Percentiles rank a stretch among this genome's conserved stretches.
These are phyloP conservation scores for Zygnema circumcarinatum DNA, from an alignment of 139 green algal species.

Conservation along the genomic window DNA sequence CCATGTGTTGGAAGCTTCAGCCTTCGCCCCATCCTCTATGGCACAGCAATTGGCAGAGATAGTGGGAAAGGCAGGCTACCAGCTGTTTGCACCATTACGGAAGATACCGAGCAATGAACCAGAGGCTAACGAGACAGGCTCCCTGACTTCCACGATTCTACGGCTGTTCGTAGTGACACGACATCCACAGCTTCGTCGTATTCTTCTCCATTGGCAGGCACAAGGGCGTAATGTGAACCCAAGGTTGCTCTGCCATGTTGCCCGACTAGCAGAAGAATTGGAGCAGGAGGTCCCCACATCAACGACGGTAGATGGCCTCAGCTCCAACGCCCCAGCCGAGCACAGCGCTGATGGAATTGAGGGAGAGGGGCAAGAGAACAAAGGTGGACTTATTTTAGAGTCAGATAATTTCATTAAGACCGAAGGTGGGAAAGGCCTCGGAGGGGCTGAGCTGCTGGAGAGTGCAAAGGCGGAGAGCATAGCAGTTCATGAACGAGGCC, in stretches of 20 bases:
- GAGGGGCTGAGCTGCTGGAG: background rate
- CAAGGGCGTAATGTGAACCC: background rate
- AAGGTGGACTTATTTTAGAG: background rate
- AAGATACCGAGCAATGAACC: background rate
- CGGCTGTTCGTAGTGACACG: slow-evolving; percentile 23
- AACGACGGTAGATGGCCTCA: background rate
- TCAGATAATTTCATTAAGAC: background rate
- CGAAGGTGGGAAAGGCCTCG: background rate
- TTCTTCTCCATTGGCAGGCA: slow-evolving; percentile 28
- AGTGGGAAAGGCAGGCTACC: background rate
- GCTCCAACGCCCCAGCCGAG: background rate
- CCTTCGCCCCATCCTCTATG: background rate
- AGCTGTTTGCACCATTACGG: slow-evolving; percentile 31
- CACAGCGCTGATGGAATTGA: background rate
- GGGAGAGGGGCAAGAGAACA: background rate
- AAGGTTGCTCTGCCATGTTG: slow-evolving; percentile 27
- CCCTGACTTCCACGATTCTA: slow-evolving; percentile 31
- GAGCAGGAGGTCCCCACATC: background rate
- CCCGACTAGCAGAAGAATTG: slow-evolving; percentile 16
- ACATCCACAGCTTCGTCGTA: slow-evolving; percentile 5
- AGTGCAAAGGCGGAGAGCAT: background rate
- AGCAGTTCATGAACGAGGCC: background rate
- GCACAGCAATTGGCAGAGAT: slow-evolving; percentile 17
- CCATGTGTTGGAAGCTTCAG: background rate
- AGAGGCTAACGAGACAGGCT: slow-evolving; percentile 20